Evolutionary conservation across 345 rosid species (phyloP).

Genomic region (Eucalyptus melliodora): DNA sequence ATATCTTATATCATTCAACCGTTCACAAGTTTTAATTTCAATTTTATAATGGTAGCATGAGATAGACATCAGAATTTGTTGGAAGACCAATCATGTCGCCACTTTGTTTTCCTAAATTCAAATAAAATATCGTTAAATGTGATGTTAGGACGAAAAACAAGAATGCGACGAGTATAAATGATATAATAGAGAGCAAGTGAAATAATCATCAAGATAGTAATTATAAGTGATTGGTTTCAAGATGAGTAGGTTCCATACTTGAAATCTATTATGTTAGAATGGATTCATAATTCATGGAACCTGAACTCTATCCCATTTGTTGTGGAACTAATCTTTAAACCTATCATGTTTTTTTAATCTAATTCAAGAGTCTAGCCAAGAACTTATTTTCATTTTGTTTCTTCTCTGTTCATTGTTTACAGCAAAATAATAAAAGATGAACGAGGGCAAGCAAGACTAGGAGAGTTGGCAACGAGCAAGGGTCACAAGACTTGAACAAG

Average conservation of each 20-base stretch:
- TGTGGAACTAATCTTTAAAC: too few relatives aligned
- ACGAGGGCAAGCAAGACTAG: not conserved
- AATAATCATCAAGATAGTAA: not conserved
- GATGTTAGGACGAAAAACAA: not conserved
- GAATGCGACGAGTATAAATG: not conserved
- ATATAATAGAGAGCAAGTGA: not conserved
- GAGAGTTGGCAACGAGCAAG: rapidly evolving
- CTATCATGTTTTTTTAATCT: too few relatives aligned
- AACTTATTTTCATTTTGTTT: not conserved
- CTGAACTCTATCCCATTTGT: rapidly evolving
- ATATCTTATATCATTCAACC: not conserved
- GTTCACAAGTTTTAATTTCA: not conserved
- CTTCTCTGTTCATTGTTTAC: not conserved
- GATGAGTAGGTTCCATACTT: not conserved
- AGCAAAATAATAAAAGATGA: not conserved
- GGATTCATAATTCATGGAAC: too few relatives aligned
- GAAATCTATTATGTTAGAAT: rapidly evolving
- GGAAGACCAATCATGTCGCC: not conserved
- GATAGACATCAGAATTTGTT: not conserved
- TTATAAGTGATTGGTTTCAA: too few relatives aligned
- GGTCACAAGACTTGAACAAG: not conserved
- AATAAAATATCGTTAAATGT: not conserved
- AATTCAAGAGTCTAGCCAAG: rapidly evolving
- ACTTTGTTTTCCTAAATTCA: not conserved
- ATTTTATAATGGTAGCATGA: not conserved